Percentiles rank a stretch among this genome's conserved stretches.
Conservation (phyloP, 75 land plant genomes). For the Pinus taeda region DNA sequence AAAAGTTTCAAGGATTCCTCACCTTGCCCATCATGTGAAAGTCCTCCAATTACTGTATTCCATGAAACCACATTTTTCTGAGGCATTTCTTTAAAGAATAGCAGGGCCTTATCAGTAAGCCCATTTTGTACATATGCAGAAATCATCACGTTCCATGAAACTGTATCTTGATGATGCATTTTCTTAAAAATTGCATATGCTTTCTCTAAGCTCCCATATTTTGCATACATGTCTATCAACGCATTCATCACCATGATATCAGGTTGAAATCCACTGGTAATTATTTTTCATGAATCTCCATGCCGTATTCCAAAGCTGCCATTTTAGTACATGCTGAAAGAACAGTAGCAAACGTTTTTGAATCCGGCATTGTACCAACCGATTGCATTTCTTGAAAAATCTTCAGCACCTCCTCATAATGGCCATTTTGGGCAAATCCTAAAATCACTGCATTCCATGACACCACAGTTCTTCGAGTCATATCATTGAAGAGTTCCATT, state of each 20-base stretch:
- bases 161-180: constrained; percentile 9
- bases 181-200: constrained; percentile 18
- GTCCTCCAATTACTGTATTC: constrained; percentile 30
- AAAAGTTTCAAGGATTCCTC: constrained; percentile 10
- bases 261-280: constrained; percentile 36
- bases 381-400: no score
- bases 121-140: constrained; percentile 5
- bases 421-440: no score
- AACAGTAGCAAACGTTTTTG: no score
- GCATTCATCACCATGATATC: constrained; percentile 40
- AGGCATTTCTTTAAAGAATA: constrained; percentile 33
- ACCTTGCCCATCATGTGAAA: not conserved
- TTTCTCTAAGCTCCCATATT: constrained; percentile 28
- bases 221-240: constrained; percentile 66
- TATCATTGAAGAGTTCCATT: no score
- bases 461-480: no score
- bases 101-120: constrained; percentile 6
- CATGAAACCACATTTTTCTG: constrained; percentile 20
- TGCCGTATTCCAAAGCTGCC: constrained; percentile 16
- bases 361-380: no score
- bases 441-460: no score
- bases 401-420: no score
- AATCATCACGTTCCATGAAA: constrained; percentile 32
- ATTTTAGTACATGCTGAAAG: no score
- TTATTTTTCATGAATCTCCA: constrained; percentile 32